Percentiles rank a stretch among this genome's conserved stretches.
These are phyloP conservation scores for Paracorniculantispora psalliotae DNA, from an alignment of 2,329 filamentous ascomycete genomes.

Conservation along the genomic window DNA sequence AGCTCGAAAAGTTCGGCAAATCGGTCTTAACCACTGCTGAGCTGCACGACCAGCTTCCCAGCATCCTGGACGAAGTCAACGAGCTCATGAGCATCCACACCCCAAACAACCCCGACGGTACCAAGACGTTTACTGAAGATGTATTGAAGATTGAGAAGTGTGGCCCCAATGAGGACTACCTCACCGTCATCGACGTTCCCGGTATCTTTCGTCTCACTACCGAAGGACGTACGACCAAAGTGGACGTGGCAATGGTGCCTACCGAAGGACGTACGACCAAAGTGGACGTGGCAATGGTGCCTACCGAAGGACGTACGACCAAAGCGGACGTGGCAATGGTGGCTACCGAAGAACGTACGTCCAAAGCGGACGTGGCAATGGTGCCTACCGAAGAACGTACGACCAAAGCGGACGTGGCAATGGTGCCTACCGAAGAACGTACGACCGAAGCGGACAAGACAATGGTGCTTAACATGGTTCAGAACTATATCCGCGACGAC, in stretches of 20 bases:
- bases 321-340: no score
- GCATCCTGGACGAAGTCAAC: conserved; percentile 34
- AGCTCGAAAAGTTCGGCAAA: conserved; percentile 12
- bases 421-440: conserved; percentile 39
- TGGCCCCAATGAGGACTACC: conserved; percentile 40
- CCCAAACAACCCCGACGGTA: neutral
- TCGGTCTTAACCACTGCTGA: conserved; percentile 17
- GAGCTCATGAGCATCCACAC: conserved; percentile 39
- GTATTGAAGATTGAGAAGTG: conserved; percentile 36
- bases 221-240: no score
- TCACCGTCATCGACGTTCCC: conserved; percentile 51
- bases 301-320: no score
- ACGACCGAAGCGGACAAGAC: conserved; percentile 41
- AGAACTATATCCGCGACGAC: conserved; percentile 38
- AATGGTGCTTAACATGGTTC: conserved; percentile 43
- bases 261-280: no score
- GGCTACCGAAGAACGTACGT: no score
- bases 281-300: no score
- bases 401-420: conserved; percentile 37
- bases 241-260: no score
- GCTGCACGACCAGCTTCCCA: conserved; percentile 30
- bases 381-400: no score
- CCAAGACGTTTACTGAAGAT: conserved; percentile 41
- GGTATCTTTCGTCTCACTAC: conserved; percentile 44
- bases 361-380: no score